Base-by-base conservation (phyloP, 768 basidiomycete species). In the Amanita molliuscula region DNA sequence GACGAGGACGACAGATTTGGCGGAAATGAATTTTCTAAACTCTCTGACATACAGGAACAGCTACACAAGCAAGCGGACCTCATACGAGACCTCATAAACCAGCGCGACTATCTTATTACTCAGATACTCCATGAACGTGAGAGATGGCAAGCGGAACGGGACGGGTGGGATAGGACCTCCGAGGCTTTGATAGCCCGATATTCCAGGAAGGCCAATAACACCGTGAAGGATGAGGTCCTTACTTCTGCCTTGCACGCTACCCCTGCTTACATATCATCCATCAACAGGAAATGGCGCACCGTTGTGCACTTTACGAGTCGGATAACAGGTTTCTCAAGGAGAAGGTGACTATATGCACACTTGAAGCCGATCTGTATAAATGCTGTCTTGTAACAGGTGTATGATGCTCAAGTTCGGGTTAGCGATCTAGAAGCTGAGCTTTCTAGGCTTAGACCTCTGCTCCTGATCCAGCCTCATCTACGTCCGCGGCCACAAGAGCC, bases 251-350 rank as follows among this genome's bases (percentile, higher is more conserved):
- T 49, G 46, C 52, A 23, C 21, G 50, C 2, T 56, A 44, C 43
- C n/a, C 10, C 38, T 13, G 13, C 23, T 33, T 21, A 46, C 31
- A 29, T 55, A 52, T 47, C 34, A 6, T 41, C 16, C 42, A 34
- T 44, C 47, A 50, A 23, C 53, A 87, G 81, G 81, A 84, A 49
- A 55, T 70, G 13, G 79, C 81, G 50, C 75, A 76, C 18, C 67
- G 75, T 35, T 72, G 73, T 26, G 61, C 68, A 1, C 63, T 61
- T 9, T 68, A 76, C 28, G 78, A 82, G 61, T 67, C 76, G 15
- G 87, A 89, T 44, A 85, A 84, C 53, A 74, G 71, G 48, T 58
- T 64, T 13, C 67, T 87, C 26, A 77, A 79, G 33, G 76, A 76
- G 47, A 81, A 79, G 67, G 86, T 84, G 53, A 48, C 61, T 64